These are phyloP conservation scores for Pichia exigua DNA, from an alignment of 805 yeast species.

Conservation along the genomic window DNA sequence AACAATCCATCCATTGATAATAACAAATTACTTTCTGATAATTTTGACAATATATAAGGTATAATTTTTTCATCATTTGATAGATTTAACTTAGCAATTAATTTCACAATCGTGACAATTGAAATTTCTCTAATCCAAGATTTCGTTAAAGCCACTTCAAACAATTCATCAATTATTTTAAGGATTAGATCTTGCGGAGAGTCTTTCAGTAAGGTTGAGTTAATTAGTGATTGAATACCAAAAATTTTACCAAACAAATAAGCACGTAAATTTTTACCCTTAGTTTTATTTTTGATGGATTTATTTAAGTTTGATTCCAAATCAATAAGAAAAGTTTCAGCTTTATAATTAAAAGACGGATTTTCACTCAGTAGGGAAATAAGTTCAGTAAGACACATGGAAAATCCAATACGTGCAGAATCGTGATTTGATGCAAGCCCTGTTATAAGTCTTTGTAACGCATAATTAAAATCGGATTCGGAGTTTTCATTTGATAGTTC, in stretches of 20 bases:
- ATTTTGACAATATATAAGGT: constrained; percentile 27
- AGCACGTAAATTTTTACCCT: constrained; percentile 80
- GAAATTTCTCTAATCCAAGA: constrained; percentile 85
- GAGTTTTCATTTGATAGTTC: constrained; percentile 42
- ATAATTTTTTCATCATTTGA: constrained; percentile 12
- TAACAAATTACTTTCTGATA: constrained; percentile 48
- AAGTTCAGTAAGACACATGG: constrained; percentile 77
- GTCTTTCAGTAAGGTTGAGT: constrained; percentile 36
- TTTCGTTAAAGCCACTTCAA: constrained; percentile 55
- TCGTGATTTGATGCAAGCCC: constrained; percentile 81
- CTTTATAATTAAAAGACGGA: constrained; percentile 24
- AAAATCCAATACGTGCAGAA: constrained; percentile 79
- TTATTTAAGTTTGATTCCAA: constrained; percentile 31
- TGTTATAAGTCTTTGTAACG: constrained; percentile 65
- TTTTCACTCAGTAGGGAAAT: constrained; percentile 24
- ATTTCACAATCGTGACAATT: constrained; percentile 58
- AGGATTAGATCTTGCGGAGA: constrained; percentile 25
- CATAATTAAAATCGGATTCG: constrained; percentile 70
- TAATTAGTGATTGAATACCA: constrained; percentile 70
- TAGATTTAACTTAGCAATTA: constrained; percentile 29
- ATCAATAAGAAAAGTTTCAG: constrained; percentile 31
- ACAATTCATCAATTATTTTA: constrained; percentile 35
- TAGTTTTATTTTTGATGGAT: constrained; percentile 36
- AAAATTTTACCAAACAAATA: constrained; percentile 75
- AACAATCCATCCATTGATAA: constrained; percentile 77